A percentile compares a stretch with the other conserved stretches of the same genome.
phyloP scores from a whole-genome alignment of 345 rosid genomes.

The Kandelia obovata region DNA sequence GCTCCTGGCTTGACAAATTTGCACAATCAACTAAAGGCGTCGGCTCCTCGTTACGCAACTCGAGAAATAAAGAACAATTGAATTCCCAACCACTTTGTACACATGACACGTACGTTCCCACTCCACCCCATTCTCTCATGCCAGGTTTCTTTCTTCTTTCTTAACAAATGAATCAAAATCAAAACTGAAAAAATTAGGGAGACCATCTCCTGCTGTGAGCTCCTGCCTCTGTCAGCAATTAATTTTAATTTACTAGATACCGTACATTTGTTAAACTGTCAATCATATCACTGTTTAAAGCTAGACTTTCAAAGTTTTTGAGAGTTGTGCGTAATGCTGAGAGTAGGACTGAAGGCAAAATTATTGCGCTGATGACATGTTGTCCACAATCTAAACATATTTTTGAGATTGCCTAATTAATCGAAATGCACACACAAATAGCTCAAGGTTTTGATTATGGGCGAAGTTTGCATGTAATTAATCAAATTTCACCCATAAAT shows the following conservation, averaged over 20 bases:
- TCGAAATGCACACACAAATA: too few relatives aligned
- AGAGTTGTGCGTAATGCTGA: too few relatives aligned
- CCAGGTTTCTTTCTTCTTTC: neutral
- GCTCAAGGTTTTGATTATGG: neutral
- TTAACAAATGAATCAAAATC: too few relatives aligned
- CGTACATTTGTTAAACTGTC: too few relatives aligned
- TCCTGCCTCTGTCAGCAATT: slow-evolving; percentile 1
- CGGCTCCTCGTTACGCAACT: neutral
- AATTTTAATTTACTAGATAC: too few relatives aligned
- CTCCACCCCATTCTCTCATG: neutral
- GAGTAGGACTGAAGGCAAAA: too few relatives aligned
- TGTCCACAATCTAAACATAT: too few relatives aligned
- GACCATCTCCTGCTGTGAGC: slow-evolving; percentile 17
- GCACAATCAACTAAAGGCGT: slow-evolving; percentile 2
- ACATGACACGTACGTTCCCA: slow-evolving; percentile 26
- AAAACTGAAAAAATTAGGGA: neutral
- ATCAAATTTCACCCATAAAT: too few relatives aligned
- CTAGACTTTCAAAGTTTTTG: too few relatives aligned
- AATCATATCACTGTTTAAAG: too few relatives aligned
- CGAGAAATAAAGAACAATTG: slow-evolving; percentile 4
- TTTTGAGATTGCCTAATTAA: too few relatives aligned
- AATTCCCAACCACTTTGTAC: slow-evolving; percentile 17
- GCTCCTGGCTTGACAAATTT: slow-evolving; percentile 20
- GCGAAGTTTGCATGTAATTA: neutral
- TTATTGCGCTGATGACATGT: too few relatives aligned